These are phyloP conservation scores for Dactylis glomerata DNA, from an alignment of 176 grass and related monocot species.

Conservation along the genomic window DNA sequence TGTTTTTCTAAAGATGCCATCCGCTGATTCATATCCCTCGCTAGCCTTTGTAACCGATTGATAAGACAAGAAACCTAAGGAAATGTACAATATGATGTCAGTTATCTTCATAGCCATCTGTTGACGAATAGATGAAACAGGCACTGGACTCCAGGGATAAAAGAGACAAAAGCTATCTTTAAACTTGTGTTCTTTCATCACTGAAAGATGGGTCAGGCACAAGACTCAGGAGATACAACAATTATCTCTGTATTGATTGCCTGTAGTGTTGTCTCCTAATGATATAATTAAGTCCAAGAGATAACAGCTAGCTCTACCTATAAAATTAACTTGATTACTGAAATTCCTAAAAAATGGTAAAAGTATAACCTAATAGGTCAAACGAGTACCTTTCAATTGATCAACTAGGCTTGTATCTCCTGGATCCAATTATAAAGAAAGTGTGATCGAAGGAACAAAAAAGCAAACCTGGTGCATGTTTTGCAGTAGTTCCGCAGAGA, in stretches of 20 bases:
- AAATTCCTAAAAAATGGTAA: background rate
- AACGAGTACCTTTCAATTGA: background rate
- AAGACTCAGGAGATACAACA: background rate
- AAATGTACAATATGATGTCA: background rate
- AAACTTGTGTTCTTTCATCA: too few relatives aligned
- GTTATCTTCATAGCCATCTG: background rate
- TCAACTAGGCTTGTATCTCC: background rate
- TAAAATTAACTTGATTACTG: background rate
- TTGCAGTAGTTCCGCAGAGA: slow-evolving; percentile 36
- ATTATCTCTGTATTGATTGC: too few relatives aligned
- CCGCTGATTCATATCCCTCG: too few relatives aligned
- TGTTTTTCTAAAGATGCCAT: too few relatives aligned
- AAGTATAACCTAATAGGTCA: background rate
- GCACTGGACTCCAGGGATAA: background rate
- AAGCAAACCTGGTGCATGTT: slow-evolving; percentile 50
- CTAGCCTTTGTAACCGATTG: too few relatives aligned
- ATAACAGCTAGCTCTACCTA: background rate
- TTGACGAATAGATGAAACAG: background rate
- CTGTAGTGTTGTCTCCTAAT: background rate
- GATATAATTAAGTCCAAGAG: background rate
- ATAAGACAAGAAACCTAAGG: background rate
- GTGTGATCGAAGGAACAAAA: slow-evolving; percentile 23
- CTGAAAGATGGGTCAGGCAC: background rate
- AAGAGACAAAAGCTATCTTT: background rate
- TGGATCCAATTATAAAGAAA: slow-evolving; percentile 12